A percentile compares a stretch with the other conserved stretches of the same genome.
Conservation (phyloP, 805 yeast genomes). For the Groenewaldozyma tartarivorans region DNA sequence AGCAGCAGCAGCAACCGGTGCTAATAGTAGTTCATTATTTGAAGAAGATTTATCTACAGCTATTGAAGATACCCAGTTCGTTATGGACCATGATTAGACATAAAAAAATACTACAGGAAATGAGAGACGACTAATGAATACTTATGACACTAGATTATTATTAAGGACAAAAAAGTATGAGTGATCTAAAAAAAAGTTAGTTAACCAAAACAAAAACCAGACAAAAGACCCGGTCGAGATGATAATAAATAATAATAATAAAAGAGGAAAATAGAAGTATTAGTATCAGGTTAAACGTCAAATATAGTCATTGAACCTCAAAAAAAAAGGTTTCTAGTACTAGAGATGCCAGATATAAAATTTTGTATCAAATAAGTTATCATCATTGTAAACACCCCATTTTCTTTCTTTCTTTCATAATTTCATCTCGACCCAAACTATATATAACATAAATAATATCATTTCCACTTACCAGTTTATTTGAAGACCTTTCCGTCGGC, state of each 20-base stretch:
- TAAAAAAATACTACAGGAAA: not conserved
- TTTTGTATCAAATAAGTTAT: not conserved
- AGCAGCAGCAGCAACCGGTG: slow-evolving; percentile 1
- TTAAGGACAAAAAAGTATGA: no score
- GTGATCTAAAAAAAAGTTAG: no score
- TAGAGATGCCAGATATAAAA: slow-evolving; percentile 24
- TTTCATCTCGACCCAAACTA: no score
- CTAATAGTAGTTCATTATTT: slow-evolving; percentile 1
- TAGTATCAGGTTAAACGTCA: not conserved
- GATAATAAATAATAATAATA: no score
- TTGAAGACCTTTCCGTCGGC: slow-evolving; percentile 98
- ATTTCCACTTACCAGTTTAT: slow-evolving; percentile 32
- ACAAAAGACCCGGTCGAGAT: not conserved
- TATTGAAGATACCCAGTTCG: slow-evolving; percentile 18
- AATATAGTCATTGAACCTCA: slow-evolving; percentile 21
- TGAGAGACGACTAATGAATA: not conserved
- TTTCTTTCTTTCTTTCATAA: no score
- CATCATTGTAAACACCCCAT: no score
- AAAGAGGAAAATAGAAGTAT: not conserved
- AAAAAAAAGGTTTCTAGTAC: slow-evolving; percentile 19
- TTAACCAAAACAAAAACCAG: not conserved
- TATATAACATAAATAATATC: slow-evolving; percentile 1
- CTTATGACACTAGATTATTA: no score
- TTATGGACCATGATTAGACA: slow-evolving; percentile 17
- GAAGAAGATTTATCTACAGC: slow-evolving; percentile 6